These are phyloP conservation scores for Magnaporthales sp. DNA, from an alignment of 2,329 filamentous ascomycete genomes.

Conservation along the genomic window DNA sequence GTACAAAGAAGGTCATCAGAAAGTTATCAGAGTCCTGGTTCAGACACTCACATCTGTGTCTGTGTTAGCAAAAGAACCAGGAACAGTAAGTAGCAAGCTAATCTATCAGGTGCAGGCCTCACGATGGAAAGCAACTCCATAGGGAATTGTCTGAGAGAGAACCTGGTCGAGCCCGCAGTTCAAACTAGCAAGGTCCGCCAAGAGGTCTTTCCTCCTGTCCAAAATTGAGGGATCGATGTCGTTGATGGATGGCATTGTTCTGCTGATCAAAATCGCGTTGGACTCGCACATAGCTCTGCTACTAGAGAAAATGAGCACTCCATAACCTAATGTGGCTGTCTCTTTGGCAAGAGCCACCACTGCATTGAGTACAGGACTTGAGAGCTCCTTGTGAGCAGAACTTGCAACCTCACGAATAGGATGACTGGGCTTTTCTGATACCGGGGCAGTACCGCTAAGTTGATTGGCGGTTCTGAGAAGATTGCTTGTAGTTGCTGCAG, in stretches of 20 bases:
- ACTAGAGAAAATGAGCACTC: slow-evolving; percentile 65
- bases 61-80: neutral
- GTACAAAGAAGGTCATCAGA: slow-evolving; percentile 3
- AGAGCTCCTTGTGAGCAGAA: slow-evolving; percentile 53
- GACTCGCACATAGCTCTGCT: slow-evolving; percentile 60
- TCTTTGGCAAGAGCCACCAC: slow-evolving; percentile 63
- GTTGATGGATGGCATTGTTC: slow-evolving; percentile 47
- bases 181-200: slow-evolving; percentile 58
- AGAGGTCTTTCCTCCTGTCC: slow-evolving; percentile 52
- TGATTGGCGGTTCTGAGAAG: slow-evolving; percentile 50
- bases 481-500: slow-evolving; percentile 47
- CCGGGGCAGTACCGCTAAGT: slow-evolving; percentile 25
- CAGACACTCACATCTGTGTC: slow-evolving; percentile 25
- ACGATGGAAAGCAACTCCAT: slow-evolving; percentile 62
- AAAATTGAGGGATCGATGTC: slow-evolving; percentile 38
- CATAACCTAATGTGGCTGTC: slow-evolving; percentile 59
- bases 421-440: slow-evolving; percentile 24
- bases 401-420: slow-evolving; percentile 39
- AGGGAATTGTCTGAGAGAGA: slow-evolving; percentile 54
- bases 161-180: slow-evolving; percentile 56
- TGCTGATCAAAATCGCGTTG: slow-evolving; percentile 59
- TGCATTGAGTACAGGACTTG: slow-evolving; percentile 57
- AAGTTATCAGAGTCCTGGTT: neutral
- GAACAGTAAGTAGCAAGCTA: neutral
- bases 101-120: slow-evolving; percentile 7